Percentiles rank a stretch among this genome's conserved stretches.
Evolutionary conservation across 164 flowering plant species (phyloP).

Genomic region (Echeveria elegans): DNA sequence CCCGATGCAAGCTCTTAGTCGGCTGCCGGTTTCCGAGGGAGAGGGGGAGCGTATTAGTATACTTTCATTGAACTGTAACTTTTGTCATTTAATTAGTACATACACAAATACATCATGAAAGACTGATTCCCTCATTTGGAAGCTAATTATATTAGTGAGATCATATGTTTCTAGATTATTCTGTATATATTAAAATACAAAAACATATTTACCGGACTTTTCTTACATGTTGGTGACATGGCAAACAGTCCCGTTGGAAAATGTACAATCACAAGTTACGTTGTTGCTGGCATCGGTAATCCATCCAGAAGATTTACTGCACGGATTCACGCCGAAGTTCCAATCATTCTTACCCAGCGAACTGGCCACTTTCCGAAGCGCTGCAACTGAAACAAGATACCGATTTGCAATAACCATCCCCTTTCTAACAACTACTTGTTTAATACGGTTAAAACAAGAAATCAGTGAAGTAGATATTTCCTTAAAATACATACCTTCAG

Average conservation of each 20-base stretch:
- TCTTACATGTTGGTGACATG: slow-evolving; percentile 52
- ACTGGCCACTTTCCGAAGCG: slow-evolving; percentile 27
- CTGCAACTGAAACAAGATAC: slow-evolving; percentile 21
- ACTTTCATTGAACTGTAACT: no score
- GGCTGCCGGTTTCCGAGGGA: no score
- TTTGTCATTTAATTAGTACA: no score
- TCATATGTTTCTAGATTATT: no score
- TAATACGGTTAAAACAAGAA: background rate
- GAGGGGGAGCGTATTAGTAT: no score
- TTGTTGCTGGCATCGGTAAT: slow-evolving; percentile 12
- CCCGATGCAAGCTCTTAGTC: no score
- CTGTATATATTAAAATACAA: no score
- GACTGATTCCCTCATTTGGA: no score
- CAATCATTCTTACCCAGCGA: slow-evolving; percentile 42
- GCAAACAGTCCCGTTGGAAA: slow-evolving; percentile 27
- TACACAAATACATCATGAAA: no score
- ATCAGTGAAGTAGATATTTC: background rate
- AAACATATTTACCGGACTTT: background rate
- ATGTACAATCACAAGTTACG: slow-evolving; percentile 41
- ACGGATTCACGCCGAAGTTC: slow-evolving; percentile 58
- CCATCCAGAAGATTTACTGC: slow-evolving; percentile 30
- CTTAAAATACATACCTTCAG: background rate
- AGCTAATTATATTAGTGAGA: no score
- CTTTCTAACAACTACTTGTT: background rate
- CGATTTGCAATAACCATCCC: background rate